phyloP scores from a whole-genome alignment of 2,329 filamentous ascomycete genomes.

The Claviceps sp. region DNA sequence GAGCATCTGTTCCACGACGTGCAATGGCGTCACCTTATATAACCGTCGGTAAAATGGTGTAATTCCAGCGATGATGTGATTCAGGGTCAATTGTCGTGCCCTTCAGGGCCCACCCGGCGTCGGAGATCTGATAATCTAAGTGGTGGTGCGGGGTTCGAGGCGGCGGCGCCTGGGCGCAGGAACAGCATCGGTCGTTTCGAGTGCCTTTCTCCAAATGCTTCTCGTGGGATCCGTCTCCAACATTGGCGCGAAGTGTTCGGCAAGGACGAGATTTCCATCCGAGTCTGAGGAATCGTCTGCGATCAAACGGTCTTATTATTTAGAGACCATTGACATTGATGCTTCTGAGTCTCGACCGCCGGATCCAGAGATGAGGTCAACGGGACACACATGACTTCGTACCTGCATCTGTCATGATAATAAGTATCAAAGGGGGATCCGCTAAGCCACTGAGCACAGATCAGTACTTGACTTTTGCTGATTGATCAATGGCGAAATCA shows the following conservation, averaged over 20 bases:
- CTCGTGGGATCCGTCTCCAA: not conserved
- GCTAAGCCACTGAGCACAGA: constrained; percentile 3
- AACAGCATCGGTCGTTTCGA: not conserved
- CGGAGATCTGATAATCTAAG: not conserved
- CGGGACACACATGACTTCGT: not conserved
- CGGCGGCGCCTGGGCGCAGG: not conserved
- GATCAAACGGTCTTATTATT: no score
- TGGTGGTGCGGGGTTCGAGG: not conserved
- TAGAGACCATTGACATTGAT: not conserved
- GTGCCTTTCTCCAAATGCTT: not conserved
- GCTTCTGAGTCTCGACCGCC: not conserved
- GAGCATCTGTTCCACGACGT: no score
- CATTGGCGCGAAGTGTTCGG: not conserved
- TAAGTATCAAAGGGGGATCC: constrained; percentile 1
- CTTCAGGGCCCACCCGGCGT: constrained; percentile 1
- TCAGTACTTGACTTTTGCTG: constrained; percentile 4
- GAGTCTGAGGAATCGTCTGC: not conserved
- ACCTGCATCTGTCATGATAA: not conserved
- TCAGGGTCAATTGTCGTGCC: constrained; percentile 7
- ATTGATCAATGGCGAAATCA: constrained; percentile 10
- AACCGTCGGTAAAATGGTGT: not conserved
- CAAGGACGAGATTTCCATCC: not conserved
- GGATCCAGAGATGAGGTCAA: not conserved
- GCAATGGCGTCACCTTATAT: not conserved
- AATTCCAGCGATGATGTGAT: constrained; percentile 7